Base-by-base conservation (phyloP, 1,284 basidiomycete genomes). In the Papiliotrema fonsecae region DNA sequence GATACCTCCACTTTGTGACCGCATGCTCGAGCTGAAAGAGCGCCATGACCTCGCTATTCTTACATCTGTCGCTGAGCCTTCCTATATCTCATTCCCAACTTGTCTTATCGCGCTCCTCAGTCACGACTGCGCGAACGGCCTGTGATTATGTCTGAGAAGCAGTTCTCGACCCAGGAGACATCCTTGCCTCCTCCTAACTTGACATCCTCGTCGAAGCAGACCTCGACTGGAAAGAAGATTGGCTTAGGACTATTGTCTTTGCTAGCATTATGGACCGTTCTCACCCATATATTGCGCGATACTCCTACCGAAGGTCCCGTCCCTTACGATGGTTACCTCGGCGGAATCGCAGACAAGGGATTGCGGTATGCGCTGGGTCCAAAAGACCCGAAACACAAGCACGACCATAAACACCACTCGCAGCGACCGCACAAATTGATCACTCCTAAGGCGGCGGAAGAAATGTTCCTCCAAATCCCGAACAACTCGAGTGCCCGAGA, bases 381-480 rank as follows among this genome's bases (percentile, higher is more conserved):
- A 10, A 28, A 45, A n/a, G 22, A 5, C 16, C 18, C n/a, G n/a
- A 18, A 36, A 9, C n/a, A 22, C n/a, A 25, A 47, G 19, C 22
- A 32, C 26, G n/a, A 40, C 13, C 45, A 47, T 41, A 38, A 32
- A 11, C n/a, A 42, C 6, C 51, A 56, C 39, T 19, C 24, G 6
- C 39, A 42, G 21, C 26, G 21, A 13, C 26, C 38, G 2, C 38
- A 47, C n/a, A 37, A 40, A 9, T 28, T 35, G 26, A 56, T 69
- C 35, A 39, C 60, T 0, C 69, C 70, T 22, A 53, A 64, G 40
- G 35, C 50, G 34, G 72, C 71, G 2, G 72, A 74, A 55, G 52
- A 67, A 46, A 61, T 72, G 42, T 74, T 67, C 54, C 55, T 74
- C 14, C 43, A 49, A 5, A 64, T 73, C 0, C 72, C 72, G 2